These are phyloP conservation scores for Diplodia seriata DNA, from an alignment of 2,329 filamentous ascomycete genomes.

Conservation along the genomic window DNA sequence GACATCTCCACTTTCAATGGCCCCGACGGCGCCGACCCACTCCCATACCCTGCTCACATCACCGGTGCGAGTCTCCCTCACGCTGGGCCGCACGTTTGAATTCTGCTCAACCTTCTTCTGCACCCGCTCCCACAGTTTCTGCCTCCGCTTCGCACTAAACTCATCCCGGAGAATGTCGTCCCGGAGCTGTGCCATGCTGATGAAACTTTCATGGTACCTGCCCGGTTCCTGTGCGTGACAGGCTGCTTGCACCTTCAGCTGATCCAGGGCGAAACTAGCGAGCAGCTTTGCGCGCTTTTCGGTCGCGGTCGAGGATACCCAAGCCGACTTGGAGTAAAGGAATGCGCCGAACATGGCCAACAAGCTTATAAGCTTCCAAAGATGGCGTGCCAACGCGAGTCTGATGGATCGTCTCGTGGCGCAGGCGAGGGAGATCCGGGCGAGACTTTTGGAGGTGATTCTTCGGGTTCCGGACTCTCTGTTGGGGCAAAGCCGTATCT, in stretches of 20 bases:
- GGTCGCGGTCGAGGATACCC: slow-evolving; percentile 68
- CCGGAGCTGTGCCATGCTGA: slow-evolving; percentile 86
- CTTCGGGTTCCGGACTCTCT: slow-evolving; percentile 71
- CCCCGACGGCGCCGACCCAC: slow-evolving; percentile 66
- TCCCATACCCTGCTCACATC: slow-evolving; percentile 70
- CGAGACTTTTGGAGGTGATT: slow-evolving; percentile 87
- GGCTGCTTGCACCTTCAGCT: slow-evolving; percentile 82
- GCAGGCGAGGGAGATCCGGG: slow-evolving; percentile 86
- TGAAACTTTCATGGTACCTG: slow-evolving; percentile 74
- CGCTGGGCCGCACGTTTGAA: slow-evolving; percentile 84
- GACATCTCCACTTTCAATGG: slow-evolving; percentile 11
- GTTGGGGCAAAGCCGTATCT: slow-evolving; percentile 75
- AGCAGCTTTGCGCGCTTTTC: slow-evolving; percentile 79
- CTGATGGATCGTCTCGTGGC: slow-evolving; percentile 78
- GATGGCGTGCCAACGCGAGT: slow-evolving; percentile 83
- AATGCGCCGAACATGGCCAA: slow-evolving; percentile 46
- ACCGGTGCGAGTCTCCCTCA: slow-evolving; percentile 63
- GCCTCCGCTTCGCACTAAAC: slow-evolving; percentile 76
- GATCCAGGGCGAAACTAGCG: slow-evolving; percentile 82
- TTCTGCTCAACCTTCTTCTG: slow-evolving; percentile 88
- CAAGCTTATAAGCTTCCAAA: slow-evolving; percentile 78
- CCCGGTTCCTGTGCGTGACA: slow-evolving; percentile 71
- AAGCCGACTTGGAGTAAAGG: slow-evolving; percentile 69
- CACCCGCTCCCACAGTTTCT: slow-evolving; percentile 84
- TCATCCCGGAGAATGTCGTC: slow-evolving; percentile 88